Percentiles rank a stretch among this genome's conserved stretches.
Evolutionary conservation across 108 stramenopile genomes (phyloP).

Genomic region (Pseudonitzschia multiseries): DNA sequence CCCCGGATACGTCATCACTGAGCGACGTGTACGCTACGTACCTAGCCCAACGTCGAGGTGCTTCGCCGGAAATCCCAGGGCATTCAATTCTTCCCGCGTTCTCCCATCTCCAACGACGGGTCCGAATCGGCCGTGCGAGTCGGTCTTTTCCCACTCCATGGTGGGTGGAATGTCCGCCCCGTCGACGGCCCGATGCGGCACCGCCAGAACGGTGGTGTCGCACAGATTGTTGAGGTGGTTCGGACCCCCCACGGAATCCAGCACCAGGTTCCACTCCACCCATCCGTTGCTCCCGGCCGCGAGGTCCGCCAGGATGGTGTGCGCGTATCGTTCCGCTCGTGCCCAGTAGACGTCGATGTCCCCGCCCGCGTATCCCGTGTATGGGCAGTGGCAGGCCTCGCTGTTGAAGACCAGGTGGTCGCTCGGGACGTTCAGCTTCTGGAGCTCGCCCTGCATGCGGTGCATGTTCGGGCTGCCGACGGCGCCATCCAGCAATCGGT

Average conservation of each 20-base stretch:
- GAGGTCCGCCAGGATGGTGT: constrained; percentile 91
- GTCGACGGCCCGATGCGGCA: constrained; percentile 73
- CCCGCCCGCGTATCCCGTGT: constrained; percentile 82
- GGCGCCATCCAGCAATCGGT: constrained; percentile 89
- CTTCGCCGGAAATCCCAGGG: constrained; percentile 70
- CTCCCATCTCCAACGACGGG: constrained; percentile 61
- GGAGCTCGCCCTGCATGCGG: constrained; percentile 49
- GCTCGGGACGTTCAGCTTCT: constrained; percentile 40
- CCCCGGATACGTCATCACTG: too few relatives aligned
- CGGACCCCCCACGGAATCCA: constrained; percentile 87
- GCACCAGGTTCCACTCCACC: constrained; percentile 92
- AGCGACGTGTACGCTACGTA: not conserved
- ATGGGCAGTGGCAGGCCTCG: constrained; percentile 83
- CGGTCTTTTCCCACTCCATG: constrained; percentile 57
- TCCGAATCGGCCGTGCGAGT: constrained; percentile 54
- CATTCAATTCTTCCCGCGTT: constrained; percentile 79
- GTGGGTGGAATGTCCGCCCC: constrained; percentile 37
- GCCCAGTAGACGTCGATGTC: constrained; percentile 72
- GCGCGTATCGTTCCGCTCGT: constrained; percentile 88
- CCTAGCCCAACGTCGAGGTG: constrained; percentile 67
- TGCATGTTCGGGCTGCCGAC: constrained; percentile 82
- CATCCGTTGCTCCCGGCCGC: constrained; percentile 88
- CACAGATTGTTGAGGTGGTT: constrained; percentile 93
- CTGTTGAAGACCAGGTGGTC: constrained; percentile 61
- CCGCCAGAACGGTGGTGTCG: constrained; percentile 83